Evolutionary conservation across 345 rosid genomes (phyloP), one percentile per base, ranked within the genome.

Genomic region (Citrus trifoliata): DNA sequence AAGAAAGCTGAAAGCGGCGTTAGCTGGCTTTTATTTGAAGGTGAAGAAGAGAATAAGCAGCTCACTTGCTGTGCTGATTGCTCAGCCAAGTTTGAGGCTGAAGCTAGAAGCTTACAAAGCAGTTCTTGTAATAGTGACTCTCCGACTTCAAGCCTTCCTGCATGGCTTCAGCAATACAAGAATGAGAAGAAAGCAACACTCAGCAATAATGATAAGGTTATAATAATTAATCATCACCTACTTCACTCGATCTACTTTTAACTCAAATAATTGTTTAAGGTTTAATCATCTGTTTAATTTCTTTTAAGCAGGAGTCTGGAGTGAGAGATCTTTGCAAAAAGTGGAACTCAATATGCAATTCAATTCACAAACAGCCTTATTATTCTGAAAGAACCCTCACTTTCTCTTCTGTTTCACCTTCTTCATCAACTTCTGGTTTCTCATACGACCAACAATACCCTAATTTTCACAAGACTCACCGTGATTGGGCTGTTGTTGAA

Each of bases 101-200:
- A 88, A 86, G 81, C 83, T 85, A 79, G 84, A 64, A 76, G 76
- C 73, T 73, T 85, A 67, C 77, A 80, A 70, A 67, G 67, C 64
- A 85, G 78, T 46, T 70, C 81, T 65, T 71, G 82, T 71, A 80
- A 82, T 55, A 83, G 78, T 82, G 85, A 84, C 63, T 81, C 84
- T 61, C 73, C 85, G 1, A 74, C 75, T 73, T 86, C 88, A 58
- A 85, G 79, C 76, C 90, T 95, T 74, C 99, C 99, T 3, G 82
- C 90, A n/a, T 95, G 99, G 99, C 94, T 93, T 70, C 92, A 87
- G 77, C 83, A 84, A 69, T 89, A 82, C 88, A 91, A 88, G 84
- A 88, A 93, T 76, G 88, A 89, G 81, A 87, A 76, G 82, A 84
- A 84, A 76, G 81, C 46, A 66, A 21, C 61, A 38, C 78, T 66